Base-by-base conservation (phyloP, 441 rosid genomes). In the Jatropha multifida region DNA sequence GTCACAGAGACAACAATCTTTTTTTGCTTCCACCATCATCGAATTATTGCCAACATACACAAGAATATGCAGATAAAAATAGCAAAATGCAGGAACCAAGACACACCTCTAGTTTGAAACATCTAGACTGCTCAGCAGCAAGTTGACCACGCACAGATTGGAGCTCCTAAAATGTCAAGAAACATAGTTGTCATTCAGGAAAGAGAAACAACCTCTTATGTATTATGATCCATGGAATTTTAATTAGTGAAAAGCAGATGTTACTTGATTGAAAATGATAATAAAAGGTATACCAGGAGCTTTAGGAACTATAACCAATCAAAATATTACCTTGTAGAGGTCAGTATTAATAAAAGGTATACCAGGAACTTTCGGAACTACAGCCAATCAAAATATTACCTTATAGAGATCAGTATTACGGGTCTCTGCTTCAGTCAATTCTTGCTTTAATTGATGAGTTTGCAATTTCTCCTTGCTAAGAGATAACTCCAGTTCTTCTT, bases 81-180 rank as follows among this genome's bases (percentile, higher is more conserved):
- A 32, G 69, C 59, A 6, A 44, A 44, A 44, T 44, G 48, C 48
- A 44, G 48, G 7, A 44, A 44, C 0, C 60, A 76, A 52, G 60
- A 60, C 59, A 54, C 85, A 94, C 99, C 98, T 95, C 99, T 20
- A 95, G 83, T 90, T 95, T 93, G 85, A 95, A 95, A 83, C 98
- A 90, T 78, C 99, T 87, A 4, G 99, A 93, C 84, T 95, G 99
- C 83, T 95, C 99, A 2, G 94, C 84, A 42, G 96, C 98, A 81
- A 95, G 98, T 82, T 92, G 97, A 69, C 97, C 85, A 49, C 99
- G 97, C 52, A 88, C 92, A 37, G 97, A 92, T 81, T 95, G 99
- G 79, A 93, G 99, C 83, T 92, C 99, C 99, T 95, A 78, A 74
- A 73, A 66, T 42, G 27, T 37, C 60, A 75, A 76, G 44, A 61